Evolutionary conservation across 768 basidiomycete genomes (phyloP).

Genomic region (Collybia sp.): DNA sequence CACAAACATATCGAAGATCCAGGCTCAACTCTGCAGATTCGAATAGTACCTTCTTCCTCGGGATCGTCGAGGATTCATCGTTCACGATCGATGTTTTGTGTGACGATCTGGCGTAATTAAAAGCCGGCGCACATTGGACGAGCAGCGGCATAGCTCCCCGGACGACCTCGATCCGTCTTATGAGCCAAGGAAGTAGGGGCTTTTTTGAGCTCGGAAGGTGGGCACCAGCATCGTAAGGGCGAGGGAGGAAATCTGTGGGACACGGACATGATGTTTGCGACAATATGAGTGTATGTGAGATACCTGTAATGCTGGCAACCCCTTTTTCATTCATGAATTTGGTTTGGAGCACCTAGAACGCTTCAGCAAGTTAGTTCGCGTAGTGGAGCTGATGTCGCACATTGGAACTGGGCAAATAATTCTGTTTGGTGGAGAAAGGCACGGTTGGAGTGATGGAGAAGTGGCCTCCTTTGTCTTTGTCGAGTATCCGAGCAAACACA

Average conservation of each 20-base stretch:
- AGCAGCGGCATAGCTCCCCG: constrained; percentile 77
- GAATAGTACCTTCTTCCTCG: constrained; percentile 59
- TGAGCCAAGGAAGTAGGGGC: constrained; percentile 78
- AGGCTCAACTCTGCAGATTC: constrained; percentile 51
- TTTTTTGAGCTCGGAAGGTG: constrained; percentile 33
- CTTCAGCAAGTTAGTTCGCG: background rate
- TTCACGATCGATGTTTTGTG: constrained; percentile 61
- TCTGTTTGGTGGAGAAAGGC: constrained; percentile 73
- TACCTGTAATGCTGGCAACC: constrained; percentile 80
- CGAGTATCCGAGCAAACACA: constrained; percentile 84
- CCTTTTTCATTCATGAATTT: constrained; percentile 91
- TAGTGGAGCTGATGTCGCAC: constrained; percentile 29
- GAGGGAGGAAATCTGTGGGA: constrained; percentile 78
- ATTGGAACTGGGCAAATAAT: constrained; percentile 79
- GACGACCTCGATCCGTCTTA: constrained; percentile 83
- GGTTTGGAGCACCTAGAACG: constrained; percentile 71
- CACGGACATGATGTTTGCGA: constrained; percentile 3
- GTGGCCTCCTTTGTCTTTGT: constrained; percentile 90
- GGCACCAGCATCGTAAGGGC: constrained; percentile 35
- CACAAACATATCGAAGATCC: constrained; percentile 75
- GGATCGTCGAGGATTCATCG: constrained; percentile 28
- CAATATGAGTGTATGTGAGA: too few species aligned
- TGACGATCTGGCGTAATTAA: constrained; percentile 82
- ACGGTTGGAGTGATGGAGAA: constrained; percentile 80
- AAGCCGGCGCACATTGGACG: constrained; percentile 93